Evolutionary conservation across 1,139 yeast genomes (phyloP).

Genomic region (Pichia sp.): DNA sequence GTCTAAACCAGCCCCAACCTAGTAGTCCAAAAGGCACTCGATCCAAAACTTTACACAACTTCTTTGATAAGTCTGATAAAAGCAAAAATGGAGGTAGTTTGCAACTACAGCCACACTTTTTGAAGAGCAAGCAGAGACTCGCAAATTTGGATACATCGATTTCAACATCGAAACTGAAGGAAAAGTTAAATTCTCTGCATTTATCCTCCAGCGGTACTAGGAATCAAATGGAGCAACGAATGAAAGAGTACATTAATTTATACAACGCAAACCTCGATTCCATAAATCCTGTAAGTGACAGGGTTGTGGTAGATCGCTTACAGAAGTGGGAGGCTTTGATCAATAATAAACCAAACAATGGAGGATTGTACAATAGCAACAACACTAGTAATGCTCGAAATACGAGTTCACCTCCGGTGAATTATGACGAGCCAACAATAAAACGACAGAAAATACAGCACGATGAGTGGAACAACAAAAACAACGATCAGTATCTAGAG

Average conservation of each 20-base stretch:
- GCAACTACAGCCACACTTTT: slow-evolving; percentile 25
- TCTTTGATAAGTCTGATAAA: slow-evolving; percentile 14
- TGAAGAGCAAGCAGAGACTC: slow-evolving; percentile 21
- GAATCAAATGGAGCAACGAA: slow-evolving; percentile 61
- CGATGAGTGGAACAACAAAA: slow-evolving; percentile 47
- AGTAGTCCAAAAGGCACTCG: background rate
- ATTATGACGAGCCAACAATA: slow-evolving; percentile 6
- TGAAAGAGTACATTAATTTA: slow-evolving; percentile 71
- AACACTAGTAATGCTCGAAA: background rate
- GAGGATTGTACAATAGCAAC: background rate
- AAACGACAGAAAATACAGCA: slow-evolving; percentile 32
- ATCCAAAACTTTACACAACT: slow-evolving; percentile 6
- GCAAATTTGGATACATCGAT: slow-evolving; percentile 56
- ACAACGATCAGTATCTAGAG: slow-evolving; percentile 48
- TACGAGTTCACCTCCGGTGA: slow-evolving; percentile 7
- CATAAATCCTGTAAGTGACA: slow-evolving; percentile 57
- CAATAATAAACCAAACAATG: slow-evolving; percentile 3
- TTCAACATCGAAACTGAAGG: slow-evolving; percentile 57
- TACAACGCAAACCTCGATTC: slow-evolving; percentile 85
- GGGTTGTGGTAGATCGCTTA: slow-evolving; percentile 51
- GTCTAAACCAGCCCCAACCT: background rate
- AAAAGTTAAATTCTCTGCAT: slow-evolving; percentile 50
- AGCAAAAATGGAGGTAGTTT: background rate
- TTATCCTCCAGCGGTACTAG: slow-evolving; percentile 63
- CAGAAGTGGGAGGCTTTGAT: slow-evolving; percentile 62